Percentiles rank a stretch among this genome's conserved stretches.
Conservation (phyloP, 2,329 filamentous ascomycete species). For the Aspergillus sergii region DNA sequence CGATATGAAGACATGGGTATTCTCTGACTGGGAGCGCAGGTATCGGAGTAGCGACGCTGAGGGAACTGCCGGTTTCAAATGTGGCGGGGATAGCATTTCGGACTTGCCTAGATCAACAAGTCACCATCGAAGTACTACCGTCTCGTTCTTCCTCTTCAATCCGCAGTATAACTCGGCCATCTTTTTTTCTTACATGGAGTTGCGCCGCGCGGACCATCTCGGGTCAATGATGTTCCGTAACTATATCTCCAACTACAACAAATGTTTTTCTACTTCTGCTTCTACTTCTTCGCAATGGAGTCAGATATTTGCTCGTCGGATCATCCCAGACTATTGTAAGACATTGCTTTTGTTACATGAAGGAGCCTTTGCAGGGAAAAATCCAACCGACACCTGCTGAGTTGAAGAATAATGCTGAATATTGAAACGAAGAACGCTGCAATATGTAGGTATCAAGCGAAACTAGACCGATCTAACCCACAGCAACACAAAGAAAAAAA, state of each 20-base stretch:
- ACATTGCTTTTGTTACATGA: not conserved
- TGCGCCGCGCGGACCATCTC: slow-evolving; percentile 6
- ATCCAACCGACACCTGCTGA: not conserved
- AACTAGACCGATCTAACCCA: slow-evolving; percentile 16
- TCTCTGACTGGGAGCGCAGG: slow-evolving; percentile 70
- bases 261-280: not conserved
- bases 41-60: slow-evolving; percentile 68
- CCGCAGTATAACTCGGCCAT: slow-evolving; percentile 1
- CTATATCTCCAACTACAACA: not conserved
- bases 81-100: slow-evolving; percentile 43
- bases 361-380: not conserved
- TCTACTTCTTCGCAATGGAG: not conserved
- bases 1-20: slow-evolving; percentile 53
- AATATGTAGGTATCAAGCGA: slow-evolving; percentile 21
- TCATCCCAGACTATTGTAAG: not conserved
- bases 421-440: slow-evolving; percentile 10
- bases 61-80: slow-evolving; percentile 47
- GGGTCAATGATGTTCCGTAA: slow-evolving; percentile 16
- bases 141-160: not conserved
- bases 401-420: slow-evolving; percentile 4
- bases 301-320: not conserved
- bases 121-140: slow-evolving; percentile 8
- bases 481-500: slow-evolving; percentile 3
- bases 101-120: slow-evolving; percentile 10
- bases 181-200: slow-evolving; percentile 12